Base-by-base conservation (phyloP, 2,329 filamentous ascomycete genomes). In the Trichoderma sp. region DNA sequence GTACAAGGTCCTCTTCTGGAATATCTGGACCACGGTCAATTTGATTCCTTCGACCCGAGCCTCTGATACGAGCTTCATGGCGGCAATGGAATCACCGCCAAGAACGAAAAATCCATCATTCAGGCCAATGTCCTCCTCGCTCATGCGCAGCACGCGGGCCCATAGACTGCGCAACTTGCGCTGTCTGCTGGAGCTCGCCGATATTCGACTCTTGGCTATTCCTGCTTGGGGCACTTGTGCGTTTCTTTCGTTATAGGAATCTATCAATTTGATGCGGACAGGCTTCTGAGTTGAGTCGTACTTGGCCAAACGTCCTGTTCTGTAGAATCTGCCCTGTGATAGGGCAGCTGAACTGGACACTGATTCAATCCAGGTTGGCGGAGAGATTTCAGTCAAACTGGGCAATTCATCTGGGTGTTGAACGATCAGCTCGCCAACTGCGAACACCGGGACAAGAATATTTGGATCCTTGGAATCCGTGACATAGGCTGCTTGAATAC, bases 31-130 rank as follows among this genome's bases (percentile, higher is more conserved):
- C 2, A 92, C 90, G 1, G 86, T 88, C 29, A 92, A 78, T 8
- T 84, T 83, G 67, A 89, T 80, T 0, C 86, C 87, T 29, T 86
- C 85, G 2, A 84, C 83, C 27, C 89, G 84, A 3, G 88, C 86
- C 71, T 88, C 87, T 3, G 89, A 88, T 0, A 91, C 90, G 0
- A 92, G 83, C 79, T 89, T 90, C 89, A 92, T 92, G 2, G 89
- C 89, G 1, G 86, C 82, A 31, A 91, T 89, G 0, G 90, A 91
- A 81, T 91, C 89, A 24, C 90, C 90, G 1, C 90, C 90, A 0
- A 91, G 85, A 3, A 86, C 85, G 85, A 92, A 91, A 82, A 92
- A 91, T 82, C 88, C 90, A 78, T 91, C 87, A 12, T 90, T 86
- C 1, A 87, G 81, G 1, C 87, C 85, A 21, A 91, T 89, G 1